Evolutionary conservation across 2,329 filamentous ascomycete species (phyloP), one percentile per base, ranked within the genome.

Genomic region (Trichophyton benhamiae): DNA sequence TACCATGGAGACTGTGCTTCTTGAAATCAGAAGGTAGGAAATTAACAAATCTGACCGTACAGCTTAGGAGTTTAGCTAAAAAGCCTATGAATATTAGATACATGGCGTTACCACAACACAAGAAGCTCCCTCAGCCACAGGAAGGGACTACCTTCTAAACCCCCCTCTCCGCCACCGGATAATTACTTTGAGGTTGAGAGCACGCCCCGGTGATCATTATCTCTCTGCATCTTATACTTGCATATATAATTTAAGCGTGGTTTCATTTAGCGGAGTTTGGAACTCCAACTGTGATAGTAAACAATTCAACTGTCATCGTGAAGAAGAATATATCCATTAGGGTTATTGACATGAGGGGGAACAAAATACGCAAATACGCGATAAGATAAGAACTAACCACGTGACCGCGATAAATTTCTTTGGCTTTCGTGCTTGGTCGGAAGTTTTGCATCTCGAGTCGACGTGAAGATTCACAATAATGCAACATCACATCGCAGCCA

Each of bases 1-100:
- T 72, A 95, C 91, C 38, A 95, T 96, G 89, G 92, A 97, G 79
- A 95, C 89, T 0, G 86, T 95, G 60, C 78, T 96, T 66, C 89
- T 94, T 65, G 91, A 95, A 73, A 80, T 96, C 63, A 82, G 89
- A 78, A 86, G 87, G 87, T 88, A 71, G 66, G 79, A 65, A 9
- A 30, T 63, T 2, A 3, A 22, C n/a, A 8, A 15, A 7, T 30
- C 13, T 15, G 11, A 13, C 2, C 33, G 9, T 38, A 11, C 15
- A 25, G 20, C 22, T 25, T n/a, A n/a, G 13, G 25, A 15, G 3
- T 4, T 17, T 44, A 25, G 6, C 36, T 25, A 20, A 58, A 38
- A 44, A n/a, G 3, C 8, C 11, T 3, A 15, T 38, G 13, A 27
- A n/a, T 64, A n/a, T 61, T 66, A 95, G 91, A 76, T 95, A 89